Evolutionary conservation across 2,329 filamentous ascomycete genomes (phyloP), one percentile per base, ranked within the genome.

Genomic region (Microsporum ferrugineum): DNA sequence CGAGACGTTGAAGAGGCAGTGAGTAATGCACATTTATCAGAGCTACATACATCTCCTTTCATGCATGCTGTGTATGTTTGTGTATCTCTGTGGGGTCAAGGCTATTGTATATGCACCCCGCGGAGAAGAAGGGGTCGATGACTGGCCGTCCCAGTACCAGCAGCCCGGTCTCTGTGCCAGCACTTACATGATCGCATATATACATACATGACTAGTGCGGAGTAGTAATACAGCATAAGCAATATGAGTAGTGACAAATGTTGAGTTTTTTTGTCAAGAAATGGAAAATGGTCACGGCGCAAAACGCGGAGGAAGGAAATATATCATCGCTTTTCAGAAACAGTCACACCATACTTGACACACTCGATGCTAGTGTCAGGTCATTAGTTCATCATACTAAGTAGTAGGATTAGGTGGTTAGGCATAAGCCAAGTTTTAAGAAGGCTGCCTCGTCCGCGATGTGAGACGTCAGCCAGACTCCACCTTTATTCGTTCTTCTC

Each of bases 1-100:
- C 68, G 72, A 78, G 67, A 66, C 39, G 17, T 43, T 43, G 39
- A 43, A 43, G 39, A 10, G 39, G 14, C 39, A 43, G 39, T 43
- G 17, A 43, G 39, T 43, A 14, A n/a, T 43, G 14, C 39, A 23
- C 17, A 23, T 23, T 23, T 23, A 23, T 23, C 17, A 23, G 17
- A 23, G 10, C 34, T 36, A 36, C 34, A 2, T 36, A 36, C 34
- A 36, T 36, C 57, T 31, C 57, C 38, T 14, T 34, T 33, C 23
- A 23, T 23, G 17, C 17, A 23, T 23, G 17, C 17, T 23, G 17
- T 23, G 17, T 23, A 23, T 23, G 17, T 23, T 23, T 23, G 17
- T 23, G 17, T 23, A 23, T 23, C 1, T 23, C 17, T 23, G 17
- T 23, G 17, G 17, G 17, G 17, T 23, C 17, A 23, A 23, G 17